Percentiles rank a stretch among this genome's conserved stretches.
These are phyloP conservation scores for Punica granatum DNA, from an alignment of 345 rosid genomes.

Conservation along the genomic window DNA sequence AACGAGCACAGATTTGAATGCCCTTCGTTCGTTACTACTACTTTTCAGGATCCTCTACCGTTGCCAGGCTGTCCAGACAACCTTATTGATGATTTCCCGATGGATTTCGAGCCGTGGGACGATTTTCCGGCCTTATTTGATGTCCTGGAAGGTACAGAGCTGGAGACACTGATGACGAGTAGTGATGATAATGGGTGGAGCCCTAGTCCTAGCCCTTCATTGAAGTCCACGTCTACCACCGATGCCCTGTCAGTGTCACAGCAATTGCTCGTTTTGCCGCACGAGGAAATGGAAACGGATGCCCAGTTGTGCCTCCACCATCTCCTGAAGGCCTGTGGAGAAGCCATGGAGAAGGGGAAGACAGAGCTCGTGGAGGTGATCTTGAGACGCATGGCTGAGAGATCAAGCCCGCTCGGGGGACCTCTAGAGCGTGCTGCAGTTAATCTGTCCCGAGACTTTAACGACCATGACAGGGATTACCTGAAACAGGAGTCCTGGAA, in stretches of 20 bases:
- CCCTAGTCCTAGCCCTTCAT: conserved; percentile 27
- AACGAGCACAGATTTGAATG: background rate
- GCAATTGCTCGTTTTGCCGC: conserved; percentile 15
- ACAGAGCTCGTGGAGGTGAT: conserved; percentile 33
- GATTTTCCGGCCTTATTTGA: too few species aligned
- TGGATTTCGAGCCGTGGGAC: background rate
- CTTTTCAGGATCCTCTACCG: background rate
- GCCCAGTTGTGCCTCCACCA: conserved; percentile 21
- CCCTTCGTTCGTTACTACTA: background rate
- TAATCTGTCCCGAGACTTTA: conserved; percentile 16
- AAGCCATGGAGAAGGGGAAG: conserved; percentile 27
- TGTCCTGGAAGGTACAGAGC: background rate
- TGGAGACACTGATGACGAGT: background rate
- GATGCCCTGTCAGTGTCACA: background rate
- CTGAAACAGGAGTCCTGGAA: conserved; percentile 28
- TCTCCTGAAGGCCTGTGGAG: conserved; percentile 35
- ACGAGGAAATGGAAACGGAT: conserved; percentile 20
- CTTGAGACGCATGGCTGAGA: conserved; percentile 24
- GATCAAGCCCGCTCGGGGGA: conserved; percentile 33
- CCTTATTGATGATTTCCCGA: background rate
- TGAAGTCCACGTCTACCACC: conserved; percentile 5
- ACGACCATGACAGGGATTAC: conserved; percentile 19
- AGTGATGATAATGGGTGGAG: too few species aligned
- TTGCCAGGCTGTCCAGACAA: background rate
- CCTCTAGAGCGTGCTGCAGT: conserved; percentile 33